Percentiles rank a stretch among this genome's conserved stretches.
Evolutionary conservation across 495 filamentous ascomycete genomes (phyloP).

Genomic region (Pyrenula massariospora): DNA sequence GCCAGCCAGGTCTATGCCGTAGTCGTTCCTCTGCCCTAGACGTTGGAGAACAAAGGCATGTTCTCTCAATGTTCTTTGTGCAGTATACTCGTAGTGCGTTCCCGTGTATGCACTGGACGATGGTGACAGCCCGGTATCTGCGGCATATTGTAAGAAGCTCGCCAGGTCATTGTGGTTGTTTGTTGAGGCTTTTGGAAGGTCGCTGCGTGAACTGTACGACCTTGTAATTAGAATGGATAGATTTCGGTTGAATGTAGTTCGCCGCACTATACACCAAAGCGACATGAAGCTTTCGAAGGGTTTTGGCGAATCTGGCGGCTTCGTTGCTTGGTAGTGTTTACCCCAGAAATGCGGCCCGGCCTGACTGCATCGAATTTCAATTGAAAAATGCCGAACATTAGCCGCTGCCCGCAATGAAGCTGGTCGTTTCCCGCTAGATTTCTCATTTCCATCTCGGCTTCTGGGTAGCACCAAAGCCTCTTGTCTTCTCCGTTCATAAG

Average conservation of each 20-base stretch:
- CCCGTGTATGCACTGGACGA: constrained; percentile 31
- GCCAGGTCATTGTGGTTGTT: constrained; percentile 52
- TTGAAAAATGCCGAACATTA: no score
- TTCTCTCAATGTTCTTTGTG: constrained; percentile 44
- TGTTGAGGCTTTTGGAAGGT: constrained; percentile 30
- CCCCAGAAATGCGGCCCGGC: no score
- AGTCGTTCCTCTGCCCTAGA: constrained; percentile 62
- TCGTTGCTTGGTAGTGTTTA: no score
- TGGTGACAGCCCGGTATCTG: constrained; percentile 26
- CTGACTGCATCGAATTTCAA: no score
- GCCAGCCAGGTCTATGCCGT: constrained; percentile 76
- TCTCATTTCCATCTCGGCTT: no score
- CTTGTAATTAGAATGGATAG: no score
- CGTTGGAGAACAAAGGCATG: constrained; percentile 58
- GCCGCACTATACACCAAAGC: neutral
- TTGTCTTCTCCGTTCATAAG: no score
- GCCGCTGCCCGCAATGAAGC: no score
- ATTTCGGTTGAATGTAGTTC: no score
- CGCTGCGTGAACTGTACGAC: constrained; percentile 8
- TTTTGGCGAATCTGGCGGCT: no score
- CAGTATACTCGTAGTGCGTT: constrained; percentile 63
- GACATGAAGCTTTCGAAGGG: neutral
- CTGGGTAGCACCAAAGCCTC: no score
- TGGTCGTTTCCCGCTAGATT: no score
- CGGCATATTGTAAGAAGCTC: constrained; percentile 63